Base-by-base conservation (phyloP, 768 basidiomycete species). In the Pisolithus tinctorius region DNA sequence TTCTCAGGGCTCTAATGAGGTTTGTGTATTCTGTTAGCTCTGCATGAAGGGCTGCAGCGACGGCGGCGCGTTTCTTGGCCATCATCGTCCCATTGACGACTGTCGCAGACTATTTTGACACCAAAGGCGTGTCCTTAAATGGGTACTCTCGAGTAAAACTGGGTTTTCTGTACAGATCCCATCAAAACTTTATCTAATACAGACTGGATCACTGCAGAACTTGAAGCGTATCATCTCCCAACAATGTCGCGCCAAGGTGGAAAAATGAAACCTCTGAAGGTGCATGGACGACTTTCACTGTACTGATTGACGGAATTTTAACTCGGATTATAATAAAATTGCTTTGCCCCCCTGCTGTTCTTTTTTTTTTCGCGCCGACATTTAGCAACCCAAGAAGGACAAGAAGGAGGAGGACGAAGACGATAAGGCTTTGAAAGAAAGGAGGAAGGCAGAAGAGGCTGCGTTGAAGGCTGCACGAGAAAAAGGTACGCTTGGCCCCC, bases 231-330 rank as follows among this genome's bases (percentile, higher is more conserved):
- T 41, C 40, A 23, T 41, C 40, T 5, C 14, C 41, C 36, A 41
- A 41, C 50, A 23, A 67, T 67, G 66, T 67, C 66, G 44, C 79
- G 87, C 72, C 84, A 88, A 74, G 88, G 86, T 55, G 90, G 89
- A 63, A 92, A 93, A 71, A 63, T 84, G 48, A 93, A 93, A 78
- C 90, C 90, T 48, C 70, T 92, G 58, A 92, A 92, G 88, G 89
- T 83, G 55, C 30, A 38, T 47, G n/a, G 42, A 51, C 6, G n/a
- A n/a, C 7, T 14, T 43, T 27, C 38, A 40, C 17, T 47, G 51
- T 29, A 46, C 37, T 26, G 39, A 8, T 8, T 36, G 42, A 20
- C 26, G 36, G 25, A 8, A 17, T 25, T n/a, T 30, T 38, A 29
- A 43, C n/a, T 49, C 17, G 29, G 20, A 29, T 36, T 17, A 26